A percentile compares a stretch with the other conserved stretches of the same genome.
These are phyloP conservation scores for Coemansia sp. DNA, from an alignment of 192 early-diverging fungal species.

Conservation along the genomic window DNA sequence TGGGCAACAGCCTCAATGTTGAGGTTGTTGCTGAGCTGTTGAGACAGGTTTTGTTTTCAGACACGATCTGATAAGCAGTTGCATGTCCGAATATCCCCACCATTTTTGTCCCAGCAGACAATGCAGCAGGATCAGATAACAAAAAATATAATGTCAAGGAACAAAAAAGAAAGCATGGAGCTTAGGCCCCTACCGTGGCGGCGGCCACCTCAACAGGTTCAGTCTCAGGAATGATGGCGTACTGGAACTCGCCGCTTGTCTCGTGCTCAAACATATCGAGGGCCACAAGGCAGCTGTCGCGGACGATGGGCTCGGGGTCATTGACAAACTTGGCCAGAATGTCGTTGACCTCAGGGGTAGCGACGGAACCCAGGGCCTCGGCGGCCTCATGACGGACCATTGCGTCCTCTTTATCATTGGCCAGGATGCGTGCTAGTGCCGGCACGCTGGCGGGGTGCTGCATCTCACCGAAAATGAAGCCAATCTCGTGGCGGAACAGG, in stretches of 20 bases:
- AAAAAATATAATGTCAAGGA: background rate
- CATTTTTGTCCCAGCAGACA: too few species aligned
- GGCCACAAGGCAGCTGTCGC: conserved; percentile 89
- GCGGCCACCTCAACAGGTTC: background rate
- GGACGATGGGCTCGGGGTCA: conserved; percentile 80
- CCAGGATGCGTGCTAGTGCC: conserved; percentile 72
- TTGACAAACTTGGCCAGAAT: conserved; percentile 68
- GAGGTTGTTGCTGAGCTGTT: conserved; percentile 42
- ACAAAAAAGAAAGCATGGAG: background rate
- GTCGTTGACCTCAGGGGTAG: conserved; percentile 77
- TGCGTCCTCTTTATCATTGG: conserved; percentile 68
- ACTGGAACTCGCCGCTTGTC: conserved; percentile 82
- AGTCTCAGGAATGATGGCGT: conserved; percentile 59
- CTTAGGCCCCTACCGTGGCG: background rate
- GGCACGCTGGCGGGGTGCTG: conserved; percentile 89
- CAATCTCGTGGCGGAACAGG: conserved; percentile 92
- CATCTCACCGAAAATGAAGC: conserved; percentile 97
- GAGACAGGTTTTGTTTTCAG: conserved; percentile 21
- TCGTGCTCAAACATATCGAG: conserved; percentile 97
- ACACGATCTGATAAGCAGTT: background rate
- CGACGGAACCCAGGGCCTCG: conserved; percentile 95
- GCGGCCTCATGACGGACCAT: conserved; percentile 99
- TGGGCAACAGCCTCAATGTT: conserved; percentile 47
- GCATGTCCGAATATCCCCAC: too few species aligned
- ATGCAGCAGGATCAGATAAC: background rate